Conservation (phyloP, 116 monocot species). For the Posidonia oceanica region DNA sequence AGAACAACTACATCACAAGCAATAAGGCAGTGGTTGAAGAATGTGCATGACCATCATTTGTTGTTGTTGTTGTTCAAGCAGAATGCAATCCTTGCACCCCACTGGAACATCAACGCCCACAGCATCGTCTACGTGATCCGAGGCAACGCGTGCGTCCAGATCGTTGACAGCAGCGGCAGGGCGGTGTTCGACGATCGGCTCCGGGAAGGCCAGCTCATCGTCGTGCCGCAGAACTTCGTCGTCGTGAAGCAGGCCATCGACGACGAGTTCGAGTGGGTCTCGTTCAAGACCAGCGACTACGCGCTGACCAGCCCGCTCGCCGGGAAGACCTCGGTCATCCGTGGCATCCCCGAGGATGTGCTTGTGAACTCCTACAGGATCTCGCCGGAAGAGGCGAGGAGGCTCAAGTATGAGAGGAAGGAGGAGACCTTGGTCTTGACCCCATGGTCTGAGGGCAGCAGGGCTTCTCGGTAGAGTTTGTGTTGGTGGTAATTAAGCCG, state of each 20-base stretch:
- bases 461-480: too few species aligned
- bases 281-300: conserved; percentile 15
- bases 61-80: background rate
- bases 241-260: conserved; percentile 17
- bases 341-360: conserved; percentile 9
- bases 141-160: conserved; percentile 24
- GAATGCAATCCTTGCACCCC: conserved; percentile 39
- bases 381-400: conserved; percentile 6
- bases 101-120: conserved; percentile 64
- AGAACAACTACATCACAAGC: too few species aligned
- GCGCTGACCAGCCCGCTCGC: conserved; percentile 5
- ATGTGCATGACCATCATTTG: background rate
- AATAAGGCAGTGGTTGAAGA: too few species aligned
- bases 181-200: conserved; percentile 26
- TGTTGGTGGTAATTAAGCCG: too few species aligned
- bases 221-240: conserved; percentile 42
- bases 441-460: background rate
- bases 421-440: conserved; percentile 13
- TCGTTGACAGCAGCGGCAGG: conserved; percentile 22
- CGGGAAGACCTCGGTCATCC: conserved; percentile 14
- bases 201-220: conserved; percentile 23
- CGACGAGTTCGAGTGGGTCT: conserved; percentile 25
- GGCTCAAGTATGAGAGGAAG: conserved; percentile 11
- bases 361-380: conserved; percentile 14
- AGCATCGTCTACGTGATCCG: conserved; percentile 23